phyloP scores from a whole-genome alignment of 352 stramenopile genomes.

The Saprolegnia diclina region DNA sequence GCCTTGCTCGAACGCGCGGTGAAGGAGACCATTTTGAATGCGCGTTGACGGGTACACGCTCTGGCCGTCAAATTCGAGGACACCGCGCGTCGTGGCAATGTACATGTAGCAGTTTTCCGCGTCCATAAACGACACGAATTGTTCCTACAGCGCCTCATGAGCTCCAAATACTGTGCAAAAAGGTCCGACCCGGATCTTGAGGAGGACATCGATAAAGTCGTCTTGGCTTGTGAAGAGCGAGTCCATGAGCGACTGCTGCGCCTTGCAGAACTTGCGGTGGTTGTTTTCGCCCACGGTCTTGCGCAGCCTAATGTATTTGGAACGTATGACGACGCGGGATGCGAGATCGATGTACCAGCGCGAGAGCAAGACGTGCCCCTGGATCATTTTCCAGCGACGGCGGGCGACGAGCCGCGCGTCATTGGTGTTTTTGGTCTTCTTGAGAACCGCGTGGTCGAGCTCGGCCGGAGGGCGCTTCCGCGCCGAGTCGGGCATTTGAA shows the following conservation, averaged over 20 bases:
- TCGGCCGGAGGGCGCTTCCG: neutral
- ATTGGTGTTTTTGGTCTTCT: neutral
- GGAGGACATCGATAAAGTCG: slow-evolving; percentile 48
- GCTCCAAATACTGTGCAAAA: too few relatives aligned
- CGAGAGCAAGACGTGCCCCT: neutral
- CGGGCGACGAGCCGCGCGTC: neutral
- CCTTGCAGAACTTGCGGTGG: slow-evolving; percentile 10
- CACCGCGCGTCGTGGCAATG: slow-evolving; percentile 45
- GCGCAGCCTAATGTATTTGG: neutral
- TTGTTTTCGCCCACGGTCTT: neutral
- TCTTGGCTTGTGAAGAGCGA: slow-evolving; percentile 38
- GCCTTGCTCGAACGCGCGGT: slow-evolving; percentile 31
- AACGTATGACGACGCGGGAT: neutral
- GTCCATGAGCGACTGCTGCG: slow-evolving; percentile 49
- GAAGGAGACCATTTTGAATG: slow-evolving; percentile 30
- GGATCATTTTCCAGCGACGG: neutral
- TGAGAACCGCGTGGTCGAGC: neutral
- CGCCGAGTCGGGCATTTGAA: neutral
- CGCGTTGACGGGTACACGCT: slow-evolving; percentile 40
- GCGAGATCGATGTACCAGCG: neutral
- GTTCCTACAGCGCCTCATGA: too few relatives aligned
- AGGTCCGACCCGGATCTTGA: slow-evolving; percentile 43
- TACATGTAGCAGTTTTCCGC: slow-evolving; percentile 56
- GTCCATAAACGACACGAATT: slow-evolving; percentile 56
- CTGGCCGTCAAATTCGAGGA: slow-evolving; percentile 58